Conservation (phyloP, 2,329 filamentous ascomycete species). For the Paecilomyces sp. region DNA sequence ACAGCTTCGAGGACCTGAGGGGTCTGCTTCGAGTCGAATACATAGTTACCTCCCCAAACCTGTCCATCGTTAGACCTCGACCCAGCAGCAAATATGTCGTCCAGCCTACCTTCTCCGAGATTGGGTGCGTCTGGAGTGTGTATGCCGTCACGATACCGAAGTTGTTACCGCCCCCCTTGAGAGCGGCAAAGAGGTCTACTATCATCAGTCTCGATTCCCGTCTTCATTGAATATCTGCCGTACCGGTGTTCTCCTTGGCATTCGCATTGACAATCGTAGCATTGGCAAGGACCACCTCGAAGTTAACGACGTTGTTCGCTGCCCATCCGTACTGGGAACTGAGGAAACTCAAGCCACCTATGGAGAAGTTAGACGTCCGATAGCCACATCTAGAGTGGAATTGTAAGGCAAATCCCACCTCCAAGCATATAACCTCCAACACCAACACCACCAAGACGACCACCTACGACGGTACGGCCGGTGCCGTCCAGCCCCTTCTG, state of each 20-base stretch:
- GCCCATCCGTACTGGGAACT: conserved; percentile 45
- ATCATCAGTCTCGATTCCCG: neutral
- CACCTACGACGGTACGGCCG: conserved; percentile 34
- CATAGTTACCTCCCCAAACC: conserved; percentile 43
- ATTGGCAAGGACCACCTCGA: conserved; percentile 42
- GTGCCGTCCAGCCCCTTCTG: conserved; percentile 23
- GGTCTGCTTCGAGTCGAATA: conserved; percentile 32
- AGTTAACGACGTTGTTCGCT: conserved; percentile 41
- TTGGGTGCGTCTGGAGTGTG: conserved; percentile 24
- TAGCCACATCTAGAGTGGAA: neutral
- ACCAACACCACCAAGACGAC: conserved; percentile 42
- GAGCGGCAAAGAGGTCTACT: conserved; percentile 33
- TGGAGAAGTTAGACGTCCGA: conserved; percentile 4
- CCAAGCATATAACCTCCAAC: conserved; percentile 42
- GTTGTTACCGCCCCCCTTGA: conserved; percentile 39
- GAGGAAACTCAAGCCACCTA: conserved; percentile 41
- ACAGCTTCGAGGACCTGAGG: conserved; percentile 24
- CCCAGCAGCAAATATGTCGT: conserved; percentile 1
- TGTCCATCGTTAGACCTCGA: conserved; percentile 8
- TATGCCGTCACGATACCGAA: conserved; percentile 39
- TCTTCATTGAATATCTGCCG: neutral
- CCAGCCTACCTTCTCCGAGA: conserved; percentile 16
- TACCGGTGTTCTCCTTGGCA: conserved; percentile 25
- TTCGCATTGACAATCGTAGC: conserved; percentile 38
- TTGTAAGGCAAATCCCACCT: conserved; percentile 18